A percentile compares a stretch with the other conserved stretches of the same genome.
Conservation (phyloP, 2,329 filamentous ascomycete genomes). For the Stenocarpella maydis region DNA sequence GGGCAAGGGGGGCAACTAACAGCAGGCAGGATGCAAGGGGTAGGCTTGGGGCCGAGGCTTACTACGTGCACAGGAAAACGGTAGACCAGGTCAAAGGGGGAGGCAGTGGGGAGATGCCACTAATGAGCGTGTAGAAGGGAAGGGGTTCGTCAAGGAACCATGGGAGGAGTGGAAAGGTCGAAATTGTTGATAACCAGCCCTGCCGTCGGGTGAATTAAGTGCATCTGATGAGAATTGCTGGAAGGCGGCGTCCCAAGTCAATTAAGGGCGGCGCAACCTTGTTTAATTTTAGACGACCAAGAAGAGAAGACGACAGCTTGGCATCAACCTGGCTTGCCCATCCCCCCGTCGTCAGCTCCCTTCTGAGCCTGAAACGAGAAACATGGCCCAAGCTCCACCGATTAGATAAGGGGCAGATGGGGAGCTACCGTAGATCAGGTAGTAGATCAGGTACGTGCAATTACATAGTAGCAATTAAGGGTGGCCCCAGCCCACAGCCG, state of each 20-base stretch:
- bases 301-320: slow-evolving; percentile 28
- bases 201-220: neutral
- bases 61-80: neutral
- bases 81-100: neutral
- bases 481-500: no score
- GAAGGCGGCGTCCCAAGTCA: slow-evolving; percentile 12
- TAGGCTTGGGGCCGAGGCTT: neutral
- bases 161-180: neutral
- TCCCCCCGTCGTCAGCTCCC: slow-evolving; percentile 10
- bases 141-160: neutral
- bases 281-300: slow-evolving; percentile 22
- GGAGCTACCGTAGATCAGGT: neutral
- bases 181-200: slow-evolving; percentile 6
- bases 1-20: slow-evolving; percentile 2
- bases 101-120: neutral
- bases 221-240: neutral
- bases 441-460: no score
- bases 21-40: neutral
- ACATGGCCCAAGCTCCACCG: slow-evolving; percentile 35
- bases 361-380: slow-evolving; percentile 4
- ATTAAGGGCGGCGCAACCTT: slow-evolving; percentile 5
- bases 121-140: slow-evolving; percentile 27
- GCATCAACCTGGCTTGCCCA: slow-evolving; percentile 19
- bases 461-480: neutral
- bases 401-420: slow-evolving; percentile 34